Base-by-base conservation (phyloP, 768 basidiomycete genomes). In the Mrakia hoshinonis region DNA sequence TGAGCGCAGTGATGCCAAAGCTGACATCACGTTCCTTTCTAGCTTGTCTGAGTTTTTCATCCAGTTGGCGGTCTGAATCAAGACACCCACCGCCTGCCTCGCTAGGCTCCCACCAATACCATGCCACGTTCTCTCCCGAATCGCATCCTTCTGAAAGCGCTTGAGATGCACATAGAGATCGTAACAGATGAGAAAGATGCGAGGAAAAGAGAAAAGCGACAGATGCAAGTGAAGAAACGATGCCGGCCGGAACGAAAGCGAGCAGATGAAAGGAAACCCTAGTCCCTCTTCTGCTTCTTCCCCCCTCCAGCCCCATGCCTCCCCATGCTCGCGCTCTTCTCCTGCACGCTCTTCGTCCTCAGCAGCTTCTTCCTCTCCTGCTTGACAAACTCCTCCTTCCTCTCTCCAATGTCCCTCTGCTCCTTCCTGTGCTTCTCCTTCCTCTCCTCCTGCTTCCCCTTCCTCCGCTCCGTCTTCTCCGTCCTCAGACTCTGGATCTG, bases 401-500 rank as follows among this genome's bases (percentile, higher is more conserved):
- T 70, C 69, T 76, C 77, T 34, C 78, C 79, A 36, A 76, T 85
- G 80, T 87, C 89, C 75, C 85, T 89, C 12, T 85, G 79, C 81
- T 87, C 89, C 82, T 90, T 91, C 75, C 83, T 80, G 76, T 87
- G 85, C 75, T 82, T 86, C 43, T 81, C 85, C 73, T 85, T 85
- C 80, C 87, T 84, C 81, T 88, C 90, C n/a, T 82, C 84, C 81
- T 98, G 90, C 83, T 93, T 96, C 79, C 88, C 91, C 76, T 85
- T 87, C 77, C 94, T 81, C 76, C 87, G 82, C 52, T 79, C 81
- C 1, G 91, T 84, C 81, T 95, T 90, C 76, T 94, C 93, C 80
- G 93, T 97, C 71, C 91, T 82, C 76, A 99, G 79, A 7, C 93
- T 91, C 61, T 89, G 86, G 74, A 97, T 92, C 82, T 98, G 94